A percentile compares a stretch with the other conserved stretches of the same genome.
phyloP scores from a whole-genome alignment of 1,284 basidiomycete genomes.

The Naganishia sp. region DNA sequence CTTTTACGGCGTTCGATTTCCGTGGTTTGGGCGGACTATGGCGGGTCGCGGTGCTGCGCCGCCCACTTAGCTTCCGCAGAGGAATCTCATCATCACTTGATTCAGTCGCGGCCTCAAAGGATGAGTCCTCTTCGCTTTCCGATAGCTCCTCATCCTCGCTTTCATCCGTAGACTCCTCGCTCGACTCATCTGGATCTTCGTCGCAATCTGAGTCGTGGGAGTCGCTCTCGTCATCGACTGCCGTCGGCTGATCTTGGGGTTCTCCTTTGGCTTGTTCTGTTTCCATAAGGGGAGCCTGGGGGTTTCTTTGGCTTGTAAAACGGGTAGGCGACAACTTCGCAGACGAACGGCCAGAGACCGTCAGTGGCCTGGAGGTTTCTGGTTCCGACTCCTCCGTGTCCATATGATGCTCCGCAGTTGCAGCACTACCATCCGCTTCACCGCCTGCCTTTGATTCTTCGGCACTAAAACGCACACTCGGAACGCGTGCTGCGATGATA shows the following conservation, averaged over 20 bases:
- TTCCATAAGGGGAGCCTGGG: no score
- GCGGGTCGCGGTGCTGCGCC: slow-evolving; percentile 9
- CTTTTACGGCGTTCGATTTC: not conserved
- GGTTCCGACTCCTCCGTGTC: not conserved
- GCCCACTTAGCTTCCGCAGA: slow-evolving; percentile 5
- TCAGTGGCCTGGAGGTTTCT: not conserved
- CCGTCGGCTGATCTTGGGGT: no score
- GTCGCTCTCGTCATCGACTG: not conserved
- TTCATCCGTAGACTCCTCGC: slow-evolving; percentile 32
- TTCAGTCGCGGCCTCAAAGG: slow-evolving; percentile 36
- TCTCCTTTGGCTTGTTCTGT: no score
- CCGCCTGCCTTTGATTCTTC: not conserved
- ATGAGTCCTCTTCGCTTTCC: slow-evolving; percentile 40
- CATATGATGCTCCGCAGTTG: no score
- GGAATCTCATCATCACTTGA: slow-evolving; percentile 18
- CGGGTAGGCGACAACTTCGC: no score
- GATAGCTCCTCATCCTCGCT: slow-evolving; percentile 42
- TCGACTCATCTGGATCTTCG: slow-evolving; percentile 26
- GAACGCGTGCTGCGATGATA: no score
- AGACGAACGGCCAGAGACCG: not conserved
- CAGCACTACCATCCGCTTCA: no score
- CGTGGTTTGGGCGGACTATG: not conserved
- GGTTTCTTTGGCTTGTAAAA: no score
- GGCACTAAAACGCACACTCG: not conserved
- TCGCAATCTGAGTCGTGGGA: slow-evolving; percentile 14